Evolutionary conservation across 768 basidiomycete species (phyloP), one percentile per base, ranked within the genome.

Genomic region (Hortiboletus flavorubellus): DNA sequence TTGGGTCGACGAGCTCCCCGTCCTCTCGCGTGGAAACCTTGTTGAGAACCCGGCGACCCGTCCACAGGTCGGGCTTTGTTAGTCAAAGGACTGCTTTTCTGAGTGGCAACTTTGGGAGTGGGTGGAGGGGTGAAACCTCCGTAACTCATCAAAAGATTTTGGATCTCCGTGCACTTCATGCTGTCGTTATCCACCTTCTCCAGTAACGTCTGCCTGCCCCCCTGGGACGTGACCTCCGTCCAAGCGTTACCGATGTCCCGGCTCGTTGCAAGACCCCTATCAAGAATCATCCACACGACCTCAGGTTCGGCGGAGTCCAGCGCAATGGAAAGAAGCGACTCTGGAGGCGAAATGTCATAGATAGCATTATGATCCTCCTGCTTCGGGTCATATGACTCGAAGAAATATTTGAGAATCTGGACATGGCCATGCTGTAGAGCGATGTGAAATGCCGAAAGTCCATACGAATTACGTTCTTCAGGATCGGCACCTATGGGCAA

Each of bases 381-480:
- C 44, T 76, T 74, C 6, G 85, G 83, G 39, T 82, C 73, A 64
- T 86, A 82, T 29, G 72, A 71, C 50, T 87, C 74, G 62, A 91
- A 75, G 74, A 90, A 83, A 73, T 84, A 76, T 40, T 76, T 71
- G 55, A 86, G 68, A 55, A 89, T 75, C 12, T 76, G 58, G 31
- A 82, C 62, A 59, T 83, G 73, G 11, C 85, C 83, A 53, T 64
- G 64, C 63, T 76, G 72, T 9, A 91, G 65, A 10, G 86, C 86
- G 49, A 83, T 60, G 68, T 91, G 88, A 72, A 89, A 84, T 2
- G 85, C 79, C 4, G 87, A 87, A 46, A 78, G 72, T 23, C 80
- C 79, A 47, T 74, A 59, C 0, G 75, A 77, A 68, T 90, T 78
- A 49, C 81, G 79, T 65, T 91, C 89, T 56, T 89, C 88, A 18